These are phyloP conservation scores for Microthlaspi erraticum DNA, from an alignment of 345 rosid species.

Conservation along the genomic window DNA sequence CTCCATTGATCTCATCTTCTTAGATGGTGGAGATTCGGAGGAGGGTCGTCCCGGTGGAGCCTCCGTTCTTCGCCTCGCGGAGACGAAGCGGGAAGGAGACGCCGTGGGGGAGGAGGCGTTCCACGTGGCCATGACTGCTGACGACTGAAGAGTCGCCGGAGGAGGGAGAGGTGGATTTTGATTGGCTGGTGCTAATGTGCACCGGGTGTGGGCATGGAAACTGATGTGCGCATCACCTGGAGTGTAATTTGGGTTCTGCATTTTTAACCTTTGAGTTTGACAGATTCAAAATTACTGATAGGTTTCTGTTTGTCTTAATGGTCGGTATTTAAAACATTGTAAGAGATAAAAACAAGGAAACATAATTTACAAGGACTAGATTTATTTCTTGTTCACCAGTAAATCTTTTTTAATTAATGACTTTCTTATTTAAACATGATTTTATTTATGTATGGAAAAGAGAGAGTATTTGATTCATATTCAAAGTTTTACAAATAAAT, in stretches of 20 bases:
- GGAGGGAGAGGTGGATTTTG: conserved; percentile 18
- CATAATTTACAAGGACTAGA: not conserved
- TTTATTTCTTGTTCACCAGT: not conserved
- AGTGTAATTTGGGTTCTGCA: conserved; percentile 37
- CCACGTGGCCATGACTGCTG: conserved; percentile 40
- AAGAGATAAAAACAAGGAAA: not conserved
- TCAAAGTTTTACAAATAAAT: not conserved
- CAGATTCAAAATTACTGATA: conserved; percentile 35
- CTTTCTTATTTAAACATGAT: no score
- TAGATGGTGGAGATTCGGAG: conserved; percentile 53
- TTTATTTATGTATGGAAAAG: no score
- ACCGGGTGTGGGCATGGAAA: conserved; percentile 51
- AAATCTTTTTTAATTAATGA: not conserved
- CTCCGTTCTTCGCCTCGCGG: conserved; percentile 55
- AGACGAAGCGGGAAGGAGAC: conserved; percentile 49
- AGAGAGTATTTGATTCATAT: not conserved
- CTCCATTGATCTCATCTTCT: conserved; percentile 57
- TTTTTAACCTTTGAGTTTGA: conserved; percentile 37
- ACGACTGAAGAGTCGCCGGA: conserved; percentile 28
- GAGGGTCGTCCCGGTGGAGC: conserved; percentile 50
- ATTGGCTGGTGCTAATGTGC: conserved; percentile 47
- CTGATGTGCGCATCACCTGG: conserved; percentile 49
- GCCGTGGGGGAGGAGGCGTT: conserved; percentile 39
- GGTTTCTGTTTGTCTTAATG: not conserved
- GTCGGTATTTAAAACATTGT: not conserved